These are phyloP conservation scores for Cryphonectria naterciae DNA, from an alignment of 2,329 filamentous ascomycete species.

Conservation along the genomic window DNA sequence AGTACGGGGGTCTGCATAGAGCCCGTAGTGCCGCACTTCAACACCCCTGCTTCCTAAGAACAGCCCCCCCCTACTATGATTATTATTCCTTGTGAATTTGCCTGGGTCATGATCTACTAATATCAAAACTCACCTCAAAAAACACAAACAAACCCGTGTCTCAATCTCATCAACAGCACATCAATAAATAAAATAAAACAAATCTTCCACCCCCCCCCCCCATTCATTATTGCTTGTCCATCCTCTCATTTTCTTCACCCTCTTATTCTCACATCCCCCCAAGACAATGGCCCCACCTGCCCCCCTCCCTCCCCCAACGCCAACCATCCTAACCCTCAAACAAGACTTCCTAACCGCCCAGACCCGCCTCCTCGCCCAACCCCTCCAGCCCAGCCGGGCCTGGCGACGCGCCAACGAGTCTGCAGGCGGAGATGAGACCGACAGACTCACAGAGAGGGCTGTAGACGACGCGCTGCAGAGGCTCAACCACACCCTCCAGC, in stretches of 20 bases:
- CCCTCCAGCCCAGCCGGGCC: conserved; percentile 57
- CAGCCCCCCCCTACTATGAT: background rate
- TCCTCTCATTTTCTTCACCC: too few relatives aligned
- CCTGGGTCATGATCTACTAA: background rate
- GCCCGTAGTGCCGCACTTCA: background rate
- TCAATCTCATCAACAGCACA: background rate
- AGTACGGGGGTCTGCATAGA: background rate
- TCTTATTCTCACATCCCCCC: too few relatives aligned
- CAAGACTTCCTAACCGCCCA: conserved; percentile 66
- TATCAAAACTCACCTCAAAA: background rate
- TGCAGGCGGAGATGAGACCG: conserved; percentile 38
- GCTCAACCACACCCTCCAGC: conserved; percentile 65
- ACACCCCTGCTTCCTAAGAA: background rate
- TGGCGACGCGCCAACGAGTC: conserved; percentile 52
- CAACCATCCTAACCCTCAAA: conserved; percentile 66
- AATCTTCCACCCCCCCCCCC: background rate
- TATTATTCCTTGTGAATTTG: background rate
- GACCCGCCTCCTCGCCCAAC: conserved; percentile 64
- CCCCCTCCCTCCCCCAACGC: conserved; percentile 35
- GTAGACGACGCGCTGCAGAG: conserved; percentile 61
- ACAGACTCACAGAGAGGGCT: conserved; percentile 48
- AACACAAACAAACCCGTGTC: background rate
- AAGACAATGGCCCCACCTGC: background rate
- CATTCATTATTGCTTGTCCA: too few relatives aligned
- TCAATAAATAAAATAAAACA: background rate